Base-by-base conservation (phyloP, 176 grass and related monocot species). In the Aegilops bicornis region DNA sequence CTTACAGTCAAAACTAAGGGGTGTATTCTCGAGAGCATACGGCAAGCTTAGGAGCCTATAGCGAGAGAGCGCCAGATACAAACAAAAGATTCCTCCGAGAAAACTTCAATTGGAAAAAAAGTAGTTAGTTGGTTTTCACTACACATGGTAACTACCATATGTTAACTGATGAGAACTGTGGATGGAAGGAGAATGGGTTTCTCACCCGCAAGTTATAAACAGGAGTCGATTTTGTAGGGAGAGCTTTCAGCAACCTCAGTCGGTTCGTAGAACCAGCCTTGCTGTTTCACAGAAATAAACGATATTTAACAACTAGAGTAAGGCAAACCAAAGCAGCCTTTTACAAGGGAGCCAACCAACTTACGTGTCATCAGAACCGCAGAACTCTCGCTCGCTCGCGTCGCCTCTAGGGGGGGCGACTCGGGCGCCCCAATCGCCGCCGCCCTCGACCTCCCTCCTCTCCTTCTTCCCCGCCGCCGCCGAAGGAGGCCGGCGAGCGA, bases 51-150 rank as follows among this genome's bases (percentile, higher is more conserved):
- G 1, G 70, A 91, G 70, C 32, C 76, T 60, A 47, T 45, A 88
- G 79, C 8, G 86, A 91, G 80, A 96, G 92, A 10, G 88, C 90
- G 45, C 96, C 93, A 6, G 96, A 84, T 7, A 92, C 93, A 91
- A 98, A 95, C 22, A 98, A 76, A 85, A 98, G 96, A 89, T 98
- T 98, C 83, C 96, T 94, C 65, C 92, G 82, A 25, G 96, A 96
- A 82, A 98, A 98, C 96, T 96, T 79, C 87, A 78, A 90, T 45
- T 17, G 35, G 5, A 73, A 78, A 27, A 27, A 83, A 66, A 40
- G 35, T 3, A 75, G 32, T 35, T 63, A 82, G 61, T 42, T 63
- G 10, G 29, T 16, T 83, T 72, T 32, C 13, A 84, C 22, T 32
- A 36, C 64, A 83, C 68, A 47, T 8, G 23, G 30, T 11, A 24